Conservation (phyloP, 75 land plant genomes). For the Picea sitchensis region DNA sequence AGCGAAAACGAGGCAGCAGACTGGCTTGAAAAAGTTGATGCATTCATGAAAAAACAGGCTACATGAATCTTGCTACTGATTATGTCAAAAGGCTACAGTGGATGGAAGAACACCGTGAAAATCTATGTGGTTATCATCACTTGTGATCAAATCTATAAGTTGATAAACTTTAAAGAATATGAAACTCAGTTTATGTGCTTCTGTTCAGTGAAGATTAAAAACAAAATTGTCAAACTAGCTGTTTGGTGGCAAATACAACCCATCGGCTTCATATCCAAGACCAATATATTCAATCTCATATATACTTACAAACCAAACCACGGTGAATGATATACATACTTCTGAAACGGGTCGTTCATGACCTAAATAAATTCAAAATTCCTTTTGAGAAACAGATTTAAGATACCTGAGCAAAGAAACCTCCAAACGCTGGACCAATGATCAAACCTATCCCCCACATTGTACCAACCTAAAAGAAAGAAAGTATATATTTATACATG, state of each 20-base stretch:
- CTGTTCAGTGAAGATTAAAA: neutral
- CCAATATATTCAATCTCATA: neutral
- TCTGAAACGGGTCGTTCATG: slow-evolving; percentile 1
- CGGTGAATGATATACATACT: neutral
- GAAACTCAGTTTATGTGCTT: neutral
- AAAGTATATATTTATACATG: neutral
- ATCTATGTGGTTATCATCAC: neutral
- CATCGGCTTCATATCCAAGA: neutral
- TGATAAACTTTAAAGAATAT: neutral
- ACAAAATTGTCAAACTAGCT: neutral
- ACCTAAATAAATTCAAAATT: slow-evolving; percentile 3
- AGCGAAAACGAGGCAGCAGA: neutral
- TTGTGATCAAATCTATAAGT: neutral
- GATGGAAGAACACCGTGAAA: neutral
- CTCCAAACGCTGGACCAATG: slow-evolving; percentile 75
- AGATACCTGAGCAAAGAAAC: slow-evolving; percentile 66
- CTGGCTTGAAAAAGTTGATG: neutral
- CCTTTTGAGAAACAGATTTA: neutral
- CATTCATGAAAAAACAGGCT: neutral
- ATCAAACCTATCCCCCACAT: slow-evolving; percentile 66
- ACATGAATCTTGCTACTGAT: too few relatives aligned
- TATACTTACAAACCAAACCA: neutral
- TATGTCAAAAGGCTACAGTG: too few relatives aligned
- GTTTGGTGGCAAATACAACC: neutral
- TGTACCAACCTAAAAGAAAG: slow-evolving; percentile 47